A percentile compares a stretch with the other conserved stretches of the same genome.
phyloP scores from a whole-genome alignment of 2,329 filamentous ascomycete species.

The Diaporthe eres region DNA sequence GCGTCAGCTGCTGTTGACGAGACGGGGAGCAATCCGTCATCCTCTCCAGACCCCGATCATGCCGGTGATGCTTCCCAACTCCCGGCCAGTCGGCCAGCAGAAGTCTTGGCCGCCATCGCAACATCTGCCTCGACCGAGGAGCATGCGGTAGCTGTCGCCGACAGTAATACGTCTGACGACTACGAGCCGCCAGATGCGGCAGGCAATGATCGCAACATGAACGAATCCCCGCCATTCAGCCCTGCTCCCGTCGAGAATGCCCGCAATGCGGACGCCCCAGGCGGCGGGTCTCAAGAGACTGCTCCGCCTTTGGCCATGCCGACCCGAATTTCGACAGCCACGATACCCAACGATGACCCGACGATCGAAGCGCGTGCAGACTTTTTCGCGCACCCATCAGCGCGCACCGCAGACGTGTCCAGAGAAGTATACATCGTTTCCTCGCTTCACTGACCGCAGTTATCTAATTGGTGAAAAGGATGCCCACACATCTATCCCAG shows the following conservation, averaged over 20 bases:
- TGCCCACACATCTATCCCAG: conserved; percentile 35
- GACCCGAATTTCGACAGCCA: conserved; percentile 51
- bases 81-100: conserved; percentile 11
- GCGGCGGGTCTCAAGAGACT: conserved; percentile 44
- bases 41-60: background rate
- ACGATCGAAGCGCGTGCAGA: conserved; percentile 46
- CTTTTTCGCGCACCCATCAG: conserved; percentile 27
- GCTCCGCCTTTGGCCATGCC: conserved; percentile 43
- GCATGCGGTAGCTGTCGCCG: conserved; percentile 32
- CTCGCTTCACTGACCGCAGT: conserved; percentile 33
- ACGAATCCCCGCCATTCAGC: conserved; percentile 42
- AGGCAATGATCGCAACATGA: conserved; percentile 42
- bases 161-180: conserved; percentile 59
- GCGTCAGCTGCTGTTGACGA: background rate
- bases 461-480: conserved; percentile 46
- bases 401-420: conserved; percentile 44
- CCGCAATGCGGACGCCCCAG: conserved; percentile 49
- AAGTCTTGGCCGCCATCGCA: conserved; percentile 4
- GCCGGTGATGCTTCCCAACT: background rate
- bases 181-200: conserved; percentile 68
- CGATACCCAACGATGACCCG: conserved; percentile 44
- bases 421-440: conserved; percentile 61
- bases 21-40: background rate
- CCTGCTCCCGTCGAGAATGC: conserved; percentile 44
- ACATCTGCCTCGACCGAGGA: background rate